Base-by-base conservation (phyloP, 805 yeast species). In the Saturnispora sekii region DNA sequence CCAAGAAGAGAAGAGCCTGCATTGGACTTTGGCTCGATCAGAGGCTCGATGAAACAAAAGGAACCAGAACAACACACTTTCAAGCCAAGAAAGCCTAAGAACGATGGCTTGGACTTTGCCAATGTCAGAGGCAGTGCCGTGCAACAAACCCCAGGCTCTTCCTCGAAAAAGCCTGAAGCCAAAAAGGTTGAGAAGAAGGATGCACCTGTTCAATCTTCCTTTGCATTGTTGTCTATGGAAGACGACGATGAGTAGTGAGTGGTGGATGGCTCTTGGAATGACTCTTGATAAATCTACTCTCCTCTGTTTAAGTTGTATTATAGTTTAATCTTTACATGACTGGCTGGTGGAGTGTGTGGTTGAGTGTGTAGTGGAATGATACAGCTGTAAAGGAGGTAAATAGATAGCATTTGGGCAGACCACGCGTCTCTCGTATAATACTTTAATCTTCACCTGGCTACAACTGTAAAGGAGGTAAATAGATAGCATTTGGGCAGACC, bases 181-280 rank as follows among this genome's bases (percentile, higher is more conserved):
- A 48, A 38, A 33, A 49, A 49, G 43, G 46, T 45, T 37, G 41
- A 41, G 35, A 48, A 49, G 42, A 31, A 29, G 9, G 43, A 43
- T n/a, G 32, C 21, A n/a, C 70, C 59, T 43, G 61, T 48, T 47
- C 60, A 58, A 54, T 72, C 79, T 32, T 62, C 72, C 3, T 77
- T 68, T 55, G 64, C 70, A 40, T 77, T 77, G 18, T 63, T 77
- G 57, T 66, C 73, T 42, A 59, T 57, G 44, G 79, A 76, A 30
- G 79, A 69, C 43, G 80, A 76, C 4, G 62, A 55, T 5, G 77
- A 71, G 2, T 77, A 70, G 1, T 73, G 69, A 6, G 46, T 43
- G 8, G 68, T 65, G 10, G 40, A 47, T 21, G 66, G 37, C 18
- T 5, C 18, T 5, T 4, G 18, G 18, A 21, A 21, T 21, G 26